phyloP scores from a whole-genome alignment of 2,329 filamentous ascomycete species.

The Sporothrix curviconia region DNA sequence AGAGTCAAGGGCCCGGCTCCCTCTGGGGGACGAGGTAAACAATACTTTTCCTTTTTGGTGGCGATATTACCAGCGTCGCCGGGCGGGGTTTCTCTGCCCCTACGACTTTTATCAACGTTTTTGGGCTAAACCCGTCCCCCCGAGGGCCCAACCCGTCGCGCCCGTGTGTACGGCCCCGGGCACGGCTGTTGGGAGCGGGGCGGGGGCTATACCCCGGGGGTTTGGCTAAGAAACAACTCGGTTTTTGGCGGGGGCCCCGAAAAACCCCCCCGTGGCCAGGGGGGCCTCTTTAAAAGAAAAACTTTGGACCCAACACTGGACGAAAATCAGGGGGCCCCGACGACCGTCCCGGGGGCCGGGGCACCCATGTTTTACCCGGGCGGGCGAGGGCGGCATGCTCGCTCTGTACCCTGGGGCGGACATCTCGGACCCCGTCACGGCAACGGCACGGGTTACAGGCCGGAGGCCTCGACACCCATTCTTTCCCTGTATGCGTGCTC shows the following conservation, averaged over 20 bases:
- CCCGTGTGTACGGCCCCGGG: slow-evolving; percentile 52
- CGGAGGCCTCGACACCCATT: slow-evolving; percentile 41
- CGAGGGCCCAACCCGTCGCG: slow-evolving; percentile 31
- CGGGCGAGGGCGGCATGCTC: slow-evolving; percentile 52
- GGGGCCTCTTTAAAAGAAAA: slow-evolving; percentile 49
- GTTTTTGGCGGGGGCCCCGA: slow-evolving; percentile 41
- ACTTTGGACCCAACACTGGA: slow-evolving; percentile 46
- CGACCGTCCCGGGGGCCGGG: slow-evolving; percentile 47
- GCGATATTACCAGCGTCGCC: slow-evolving; percentile 40
- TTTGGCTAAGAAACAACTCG: slow-evolving; percentile 50
- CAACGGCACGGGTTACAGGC: slow-evolving; percentile 41
- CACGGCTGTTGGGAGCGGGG: slow-evolving; percentile 47
- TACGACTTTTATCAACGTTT: slow-evolving; percentile 53
- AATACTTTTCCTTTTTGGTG: slow-evolving; percentile 58
- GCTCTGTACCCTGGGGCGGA: slow-evolving; percentile 61
- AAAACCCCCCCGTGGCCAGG: slow-evolving; percentile 38
- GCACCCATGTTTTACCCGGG: slow-evolving; percentile 55
- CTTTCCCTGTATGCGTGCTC: slow-evolving; percentile 54
- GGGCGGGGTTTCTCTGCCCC: slow-evolving; percentile 43
- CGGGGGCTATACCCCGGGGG: slow-evolving; percentile 58
- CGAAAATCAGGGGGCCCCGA: slow-evolving; percentile 50
- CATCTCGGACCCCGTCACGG: slow-evolving; percentile 39
- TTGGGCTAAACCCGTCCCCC: slow-evolving; percentile 45
- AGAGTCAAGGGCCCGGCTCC: slow-evolving; percentile 35
- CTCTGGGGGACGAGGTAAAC: slow-evolving; percentile 58